These are phyloP conservation scores for Boletus subparvulus DNA, from an alignment of 768 basidiomycete genomes.

Conservation along the genomic window DNA sequence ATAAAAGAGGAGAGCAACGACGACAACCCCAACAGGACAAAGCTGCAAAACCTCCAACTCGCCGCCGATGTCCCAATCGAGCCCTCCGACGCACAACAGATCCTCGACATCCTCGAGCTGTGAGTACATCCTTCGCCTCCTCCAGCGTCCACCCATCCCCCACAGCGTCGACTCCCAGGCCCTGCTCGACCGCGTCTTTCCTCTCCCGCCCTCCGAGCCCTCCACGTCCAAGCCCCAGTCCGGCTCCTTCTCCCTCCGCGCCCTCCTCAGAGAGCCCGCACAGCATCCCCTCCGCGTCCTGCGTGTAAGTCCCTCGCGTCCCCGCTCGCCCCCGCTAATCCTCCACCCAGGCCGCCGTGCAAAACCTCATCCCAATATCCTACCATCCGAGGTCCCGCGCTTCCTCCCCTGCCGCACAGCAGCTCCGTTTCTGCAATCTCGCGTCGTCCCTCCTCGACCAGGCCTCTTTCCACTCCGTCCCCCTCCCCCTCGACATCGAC, in stretches of 20 bases:
- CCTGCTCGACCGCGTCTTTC: slow-evolving; percentile 77
- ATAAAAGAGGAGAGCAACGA: slow-evolving; percentile 36
- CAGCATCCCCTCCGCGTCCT: slow-evolving; percentile 55
- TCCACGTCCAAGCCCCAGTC: slow-evolving; percentile 38
- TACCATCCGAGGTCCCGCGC: slow-evolving; percentile 63
- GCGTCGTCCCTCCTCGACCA: slow-evolving; percentile 73
- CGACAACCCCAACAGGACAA: slow-evolving; percentile 17
- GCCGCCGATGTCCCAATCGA: slow-evolving; percentile 50
- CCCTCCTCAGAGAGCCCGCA: slow-evolving; percentile 53
- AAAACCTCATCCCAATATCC: slow-evolving; percentile 66
- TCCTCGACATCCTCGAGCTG: slow-evolving; percentile 62
- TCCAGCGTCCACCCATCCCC: neutral
- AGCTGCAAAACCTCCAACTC: slow-evolving; percentile 32
- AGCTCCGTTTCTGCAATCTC: slow-evolving; percentile 71
- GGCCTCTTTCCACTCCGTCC: slow-evolving; percentile 50
- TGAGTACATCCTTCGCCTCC: slow-evolving; percentile 27
- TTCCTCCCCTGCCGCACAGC: slow-evolving; percentile 64
- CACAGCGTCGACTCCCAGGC: slow-evolving; percentile 69
- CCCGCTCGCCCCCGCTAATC: slow-evolving; percentile 12
- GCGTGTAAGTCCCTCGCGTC: slow-evolving; percentile 44
- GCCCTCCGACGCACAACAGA: slow-evolving; percentile 46
- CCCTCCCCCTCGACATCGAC: slow-evolving; percentile 47
- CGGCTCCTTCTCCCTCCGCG: slow-evolving; percentile 49
- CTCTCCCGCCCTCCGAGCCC: slow-evolving; percentile 45
- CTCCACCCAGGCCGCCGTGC: slow-evolving; percentile 54